A percentile compares a stretch with the other conserved stretches of the same genome.
Conservation (phyloP, 2,329 filamentous ascomycete genomes). For the Apiospora pterosperma region DNA sequence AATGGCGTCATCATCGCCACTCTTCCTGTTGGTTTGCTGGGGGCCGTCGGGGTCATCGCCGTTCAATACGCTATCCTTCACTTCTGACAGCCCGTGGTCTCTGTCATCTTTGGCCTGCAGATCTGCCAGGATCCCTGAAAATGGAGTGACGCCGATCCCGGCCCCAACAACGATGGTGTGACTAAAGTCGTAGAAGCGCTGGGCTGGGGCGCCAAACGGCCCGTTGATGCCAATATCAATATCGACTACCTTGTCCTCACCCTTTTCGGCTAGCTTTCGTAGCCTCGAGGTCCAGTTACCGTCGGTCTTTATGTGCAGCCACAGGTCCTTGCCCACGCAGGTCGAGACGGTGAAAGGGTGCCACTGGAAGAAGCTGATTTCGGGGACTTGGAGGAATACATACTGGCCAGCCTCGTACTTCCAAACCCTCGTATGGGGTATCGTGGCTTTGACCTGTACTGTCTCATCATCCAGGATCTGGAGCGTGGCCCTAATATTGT, state of each 20-base stretch:
- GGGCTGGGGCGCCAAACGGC: slow-evolving; percentile 55
- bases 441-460: slow-evolving; percentile 43
- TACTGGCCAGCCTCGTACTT: slow-evolving; percentile 56
- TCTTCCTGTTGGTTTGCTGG: no score
- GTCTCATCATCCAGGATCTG: slow-evolving; percentile 51
- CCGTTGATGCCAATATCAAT: slow-evolving; percentile 54
- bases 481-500: slow-evolving; percentile 43
- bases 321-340: slow-evolving; percentile 48
- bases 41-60: no score
- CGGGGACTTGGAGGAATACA: slow-evolving; percentile 52
- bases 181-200: slow-evolving; percentile 56
- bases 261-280: slow-evolving; percentile 35
- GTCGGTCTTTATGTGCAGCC: slow-evolving; percentile 56
- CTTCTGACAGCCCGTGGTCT: slow-evolving; percentile 5
- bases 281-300: slow-evolving; percentile 53
- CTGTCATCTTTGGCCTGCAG: slow-evolving; percentile 40
- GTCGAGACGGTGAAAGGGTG: slow-evolving; percentile 58
- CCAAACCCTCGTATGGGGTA: slow-evolving; percentile 47
- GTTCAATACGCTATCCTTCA: neutral
- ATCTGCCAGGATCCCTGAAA: slow-evolving; percentile 53
- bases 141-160: slow-evolving; percentile 57
- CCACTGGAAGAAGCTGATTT: slow-evolving; percentile 53
- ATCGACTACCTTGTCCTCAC: slow-evolving; percentile 24
- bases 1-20: no score
- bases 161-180: slow-evolving; percentile 53